These are phyloP conservation scores for Scutellaria barbata DNA, from an alignment of 257 asterid genomes.

Conservation along the genomic window DNA sequence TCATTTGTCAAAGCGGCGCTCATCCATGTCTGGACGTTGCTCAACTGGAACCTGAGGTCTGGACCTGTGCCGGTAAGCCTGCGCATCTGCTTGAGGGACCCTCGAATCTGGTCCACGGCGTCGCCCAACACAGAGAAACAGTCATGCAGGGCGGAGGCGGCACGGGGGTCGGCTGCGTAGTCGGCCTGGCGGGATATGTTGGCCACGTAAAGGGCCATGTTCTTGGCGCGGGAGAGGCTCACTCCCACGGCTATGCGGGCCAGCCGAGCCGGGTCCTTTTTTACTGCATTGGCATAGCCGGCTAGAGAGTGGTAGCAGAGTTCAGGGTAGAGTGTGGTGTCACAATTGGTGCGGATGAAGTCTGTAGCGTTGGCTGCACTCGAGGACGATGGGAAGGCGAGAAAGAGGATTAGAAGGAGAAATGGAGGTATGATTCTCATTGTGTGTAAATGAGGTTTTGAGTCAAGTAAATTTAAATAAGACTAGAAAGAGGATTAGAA, in stretches of 20 bases:
- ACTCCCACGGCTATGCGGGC: slow-evolving; percentile 66
- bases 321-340: slow-evolving; percentile 60
- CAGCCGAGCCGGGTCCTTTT: slow-evolving; percentile 57
- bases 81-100: slow-evolving; percentile 68
- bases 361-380: slow-evolving; percentile 34
- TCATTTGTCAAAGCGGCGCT: slow-evolving; percentile 87
- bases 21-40: slow-evolving; percentile 95
- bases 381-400: background rate
- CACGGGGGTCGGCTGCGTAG: slow-evolving; percentile 56
- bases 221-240: slow-evolving; percentile 53
- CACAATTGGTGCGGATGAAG: slow-evolving; percentile 67
- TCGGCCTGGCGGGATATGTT: slow-evolving; percentile 58
- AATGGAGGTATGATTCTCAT: slow-evolving; percentile 14
- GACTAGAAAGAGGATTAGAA: slow-evolving; percentile 32
- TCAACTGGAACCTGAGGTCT: slow-evolving; percentile 64
- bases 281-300: slow-evolving; percentile 54
- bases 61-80: slow-evolving; percentile 44
- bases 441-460: background rate
- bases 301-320: slow-evolving; percentile 65
- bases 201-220: slow-evolving; percentile 46
- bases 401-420: slow-evolving; percentile 32
- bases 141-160: slow-evolving; percentile 71
- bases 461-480: too few relatives aligned
- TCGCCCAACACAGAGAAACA: slow-evolving; percentile 61
- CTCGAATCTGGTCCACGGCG: slow-evolving; percentile 67